phyloP scores from a whole-genome alignment of 441 rosid species.

The Sinapis alba region DNA sequence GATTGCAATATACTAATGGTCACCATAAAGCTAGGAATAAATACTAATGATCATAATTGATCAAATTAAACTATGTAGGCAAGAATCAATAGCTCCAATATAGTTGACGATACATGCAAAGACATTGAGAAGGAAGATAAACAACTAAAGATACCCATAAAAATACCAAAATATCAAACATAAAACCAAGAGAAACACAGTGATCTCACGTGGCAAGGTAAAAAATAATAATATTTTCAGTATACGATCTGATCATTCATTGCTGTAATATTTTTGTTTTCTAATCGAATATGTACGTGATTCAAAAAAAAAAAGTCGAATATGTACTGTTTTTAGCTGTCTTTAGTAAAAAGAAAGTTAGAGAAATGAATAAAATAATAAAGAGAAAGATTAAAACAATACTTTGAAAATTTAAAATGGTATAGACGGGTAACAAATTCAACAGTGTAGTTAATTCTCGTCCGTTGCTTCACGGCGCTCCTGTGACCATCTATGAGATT shows the following conservation, averaged over 20 bases:
- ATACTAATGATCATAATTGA: slow-evolving; percentile 11
- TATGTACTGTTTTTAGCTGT: slow-evolving; percentile 10
- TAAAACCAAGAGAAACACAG: slow-evolving; percentile 21
- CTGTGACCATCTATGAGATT: slow-evolving; percentile 25
- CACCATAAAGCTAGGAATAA: slow-evolving; percentile 34
- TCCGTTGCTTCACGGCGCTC: slow-evolving; percentile 42
- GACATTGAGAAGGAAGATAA: not conserved
- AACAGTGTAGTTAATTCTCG: slow-evolving; percentile 35
- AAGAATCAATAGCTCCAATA: not conserved
- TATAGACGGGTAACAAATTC: slow-evolving; percentile 20
- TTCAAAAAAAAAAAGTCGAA: too few relatives aligned
- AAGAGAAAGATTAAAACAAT: not conserved
- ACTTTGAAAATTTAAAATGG: not conserved
- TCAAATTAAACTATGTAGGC: slow-evolving; percentile 2
- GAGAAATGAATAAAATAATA: not conserved
- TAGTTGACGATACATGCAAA: not conserved
- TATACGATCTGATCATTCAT: slow-evolving; percentile 27
- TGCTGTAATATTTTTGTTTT: slow-evolving; percentile 24
- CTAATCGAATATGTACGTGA: not conserved
- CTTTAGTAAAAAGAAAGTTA: not conserved
- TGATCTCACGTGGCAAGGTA: slow-evolving; percentile 30
- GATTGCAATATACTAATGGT: slow-evolving; percentile 19
- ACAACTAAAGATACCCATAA: not conserved
- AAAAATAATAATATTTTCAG: slow-evolving; percentile 1
- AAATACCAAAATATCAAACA: not conserved